Base-by-base conservation (phyloP, 768 basidiomycete species). In the Rhodosporidiobolus sp. region DNA sequence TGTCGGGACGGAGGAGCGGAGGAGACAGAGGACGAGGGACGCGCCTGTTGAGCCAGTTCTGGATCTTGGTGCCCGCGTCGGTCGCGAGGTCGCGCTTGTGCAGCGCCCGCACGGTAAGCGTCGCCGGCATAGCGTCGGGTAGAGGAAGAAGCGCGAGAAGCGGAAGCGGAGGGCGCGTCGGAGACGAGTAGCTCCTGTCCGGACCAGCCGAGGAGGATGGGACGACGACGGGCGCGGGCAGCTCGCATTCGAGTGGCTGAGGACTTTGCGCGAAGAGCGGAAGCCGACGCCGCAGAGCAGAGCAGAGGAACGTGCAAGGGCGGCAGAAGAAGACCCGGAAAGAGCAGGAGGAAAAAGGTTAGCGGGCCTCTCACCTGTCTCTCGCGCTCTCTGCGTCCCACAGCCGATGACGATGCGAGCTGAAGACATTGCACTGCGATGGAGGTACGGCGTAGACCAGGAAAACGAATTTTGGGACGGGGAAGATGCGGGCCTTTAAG, bases 51-150 rank as follows among this genome's bases (percentile, higher is more conserved):
- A 68, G 26, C 67, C 67, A 68, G 19, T 26, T 28, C 45, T 68
- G 58, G 22, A 68, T 24, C 24, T 4, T 12, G 22, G 6, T 32
- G 1, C 67, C 67, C 60, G 52, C 54, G 26, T 60, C 50, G 14
- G 34, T 53, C 2, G 53, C 67, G 22, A 63, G 53, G n/a, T 67
- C 53, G 50, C 66, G 66, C 28, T 53, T 54, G 0, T 32, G 49
- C 19, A 67, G 38, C 16, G 50, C 20, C 8, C 58, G 45, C 16
- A 10, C 26, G 20, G 28, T 9, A 10, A 57, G 56, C 4, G 38
- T 4, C 3, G 34, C 6, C 1, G 56, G 56, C 56, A 57, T 57
- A 16, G 10, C 34, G 57, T 53, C 24, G n/a, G n/a, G n/a, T n/a
- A n/a, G 53, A 43, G 38, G 38, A 43, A 43, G 38, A 43, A 43